phyloP scores from a whole-genome alignment of 2,329 filamentous ascomycete species.

The Diaporthe citriasiana region DNA sequence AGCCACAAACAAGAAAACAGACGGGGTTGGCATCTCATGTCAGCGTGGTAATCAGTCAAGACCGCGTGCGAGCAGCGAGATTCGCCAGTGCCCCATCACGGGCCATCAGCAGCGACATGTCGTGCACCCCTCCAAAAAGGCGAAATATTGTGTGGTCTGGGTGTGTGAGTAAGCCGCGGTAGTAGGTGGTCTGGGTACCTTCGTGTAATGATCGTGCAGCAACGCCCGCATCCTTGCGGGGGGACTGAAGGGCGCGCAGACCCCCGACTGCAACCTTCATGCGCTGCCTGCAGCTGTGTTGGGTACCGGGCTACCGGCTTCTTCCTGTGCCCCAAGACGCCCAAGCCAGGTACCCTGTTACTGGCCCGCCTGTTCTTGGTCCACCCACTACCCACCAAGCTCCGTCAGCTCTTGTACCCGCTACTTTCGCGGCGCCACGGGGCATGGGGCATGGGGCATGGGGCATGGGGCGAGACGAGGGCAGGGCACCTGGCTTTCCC shows the following conservation, averaged over 20 bases:
- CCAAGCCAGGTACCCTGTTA: neutral
- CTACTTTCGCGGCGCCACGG: conserved; percentile 28
- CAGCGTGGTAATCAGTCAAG: conserved; percentile 32
- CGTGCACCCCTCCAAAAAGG: conserved; percentile 17
- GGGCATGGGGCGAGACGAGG: conserved; percentile 9
- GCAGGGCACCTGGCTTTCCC: conserved; percentile 12
- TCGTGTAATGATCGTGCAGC: conserved; percentile 8
- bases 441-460: conserved; percentile 10
- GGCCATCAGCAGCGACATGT: conserved; percentile 26
- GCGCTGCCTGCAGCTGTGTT: conserved; percentile 2
- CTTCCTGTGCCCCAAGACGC: neutral
- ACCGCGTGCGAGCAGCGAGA: conserved; percentile 14
- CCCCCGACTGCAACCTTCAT: conserved; percentile 33
- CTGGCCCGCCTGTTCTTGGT: neutral
- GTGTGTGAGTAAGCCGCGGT: conserved; percentile 14
- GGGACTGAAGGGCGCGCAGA: conserved; percentile 15
- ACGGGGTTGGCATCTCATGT: conserved; percentile 27
- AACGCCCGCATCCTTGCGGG: conserved; percentile 32
- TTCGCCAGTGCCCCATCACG: conserved; percentile 25
- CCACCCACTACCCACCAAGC: neutral
- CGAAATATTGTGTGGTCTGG: neutral
- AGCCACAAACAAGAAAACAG: conserved; percentile 4
- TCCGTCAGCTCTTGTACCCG: conserved; percentile 20
- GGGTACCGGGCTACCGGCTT: conserved; percentile 11
- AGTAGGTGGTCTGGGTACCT: conserved; percentile 22